Evolutionary conservation across 257 asterid species (phyloP).

Genomic region (Solanum tacnaense): DNA sequence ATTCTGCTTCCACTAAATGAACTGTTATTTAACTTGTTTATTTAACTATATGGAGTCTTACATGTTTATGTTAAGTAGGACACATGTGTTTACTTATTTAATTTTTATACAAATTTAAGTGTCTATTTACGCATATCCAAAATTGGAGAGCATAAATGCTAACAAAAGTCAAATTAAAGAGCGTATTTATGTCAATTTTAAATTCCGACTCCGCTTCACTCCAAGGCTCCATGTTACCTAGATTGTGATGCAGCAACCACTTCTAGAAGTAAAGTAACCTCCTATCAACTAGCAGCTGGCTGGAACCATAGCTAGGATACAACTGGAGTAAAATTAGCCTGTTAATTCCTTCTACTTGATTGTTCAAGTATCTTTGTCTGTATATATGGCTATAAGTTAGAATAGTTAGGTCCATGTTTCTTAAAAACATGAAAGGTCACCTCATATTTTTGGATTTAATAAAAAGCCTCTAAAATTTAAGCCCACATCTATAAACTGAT

Average conservation of each 20-base stretch:
- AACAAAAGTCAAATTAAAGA: no score
- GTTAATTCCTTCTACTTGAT: not conserved
- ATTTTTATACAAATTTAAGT: no score
- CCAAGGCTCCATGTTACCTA: not conserved
- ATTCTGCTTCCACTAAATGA: no score
- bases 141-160: no score
- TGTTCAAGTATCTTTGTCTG: not conserved
- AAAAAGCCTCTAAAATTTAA: not conserved
- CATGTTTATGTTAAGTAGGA: no score
- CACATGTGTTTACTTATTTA: not conserved
- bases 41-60: no score
- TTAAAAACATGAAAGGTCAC: not conserved
- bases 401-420: not conserved
- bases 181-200: not conserved
- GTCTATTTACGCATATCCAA: accelerated
- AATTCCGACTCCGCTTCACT: accelerated
- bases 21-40: no score
- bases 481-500: not conserved
- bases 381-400: not conserved
- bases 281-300: not conserved
- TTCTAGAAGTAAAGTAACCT: not conserved
- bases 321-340: not conserved
- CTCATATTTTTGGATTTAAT: not conserved
- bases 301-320: not conserved
- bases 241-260: not conserved